A percentile compares a stretch with the other conserved stretches of the same genome.
These are phyloP conservation scores for Colletotrichum falcatum DNA, from an alignment of 2,329 filamentous ascomycete species.

Conservation along the genomic window DNA sequence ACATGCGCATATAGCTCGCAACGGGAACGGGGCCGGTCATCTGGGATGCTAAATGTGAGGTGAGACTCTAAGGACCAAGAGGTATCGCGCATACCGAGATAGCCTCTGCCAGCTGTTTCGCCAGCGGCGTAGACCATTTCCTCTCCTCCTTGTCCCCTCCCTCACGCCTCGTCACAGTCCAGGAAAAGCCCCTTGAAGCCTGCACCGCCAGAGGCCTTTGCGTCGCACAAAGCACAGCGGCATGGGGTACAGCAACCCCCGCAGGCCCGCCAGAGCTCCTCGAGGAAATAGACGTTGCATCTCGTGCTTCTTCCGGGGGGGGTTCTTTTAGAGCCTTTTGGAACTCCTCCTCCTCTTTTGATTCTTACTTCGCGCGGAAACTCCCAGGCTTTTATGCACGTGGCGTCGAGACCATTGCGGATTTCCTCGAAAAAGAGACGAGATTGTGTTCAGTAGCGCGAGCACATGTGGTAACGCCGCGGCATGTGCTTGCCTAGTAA, in stretches of 20 bases:
- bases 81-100: constrained; percentile 73
- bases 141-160: constrained; percentile 53
- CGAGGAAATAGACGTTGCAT: constrained; percentile 30
- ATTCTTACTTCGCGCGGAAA: constrained; percentile 1
- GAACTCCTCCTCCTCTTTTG: not conserved
- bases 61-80: not conserved
- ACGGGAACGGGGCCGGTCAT: constrained; percentile 91
- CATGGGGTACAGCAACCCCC: not conserved
- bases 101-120: constrained; percentile 86
- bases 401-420: constrained; percentile 22
- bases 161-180: constrained; percentile 41
- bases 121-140: constrained; percentile 92
- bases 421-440: constrained; percentile 10
- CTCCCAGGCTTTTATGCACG: constrained; percentile 9
- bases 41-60: constrained; percentile 45
- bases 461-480: constrained; percentile 21
- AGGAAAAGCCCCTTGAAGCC: constrained; percentile 45
- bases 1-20: constrained; percentile 98
- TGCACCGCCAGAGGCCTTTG: not conserved
- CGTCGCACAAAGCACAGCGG: not conserved
- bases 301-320: not conserved
- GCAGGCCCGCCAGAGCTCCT: constrained; percentile 18
- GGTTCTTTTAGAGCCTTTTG: not conserved
- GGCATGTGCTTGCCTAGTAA: constrained; percentile 7
- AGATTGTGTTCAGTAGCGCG: constrained; percentile 14